These are phyloP conservation scores for Hemileccinum impolitum DNA, from an alignment of 768 basidiomycete species.

Conservation along the genomic window DNA sequence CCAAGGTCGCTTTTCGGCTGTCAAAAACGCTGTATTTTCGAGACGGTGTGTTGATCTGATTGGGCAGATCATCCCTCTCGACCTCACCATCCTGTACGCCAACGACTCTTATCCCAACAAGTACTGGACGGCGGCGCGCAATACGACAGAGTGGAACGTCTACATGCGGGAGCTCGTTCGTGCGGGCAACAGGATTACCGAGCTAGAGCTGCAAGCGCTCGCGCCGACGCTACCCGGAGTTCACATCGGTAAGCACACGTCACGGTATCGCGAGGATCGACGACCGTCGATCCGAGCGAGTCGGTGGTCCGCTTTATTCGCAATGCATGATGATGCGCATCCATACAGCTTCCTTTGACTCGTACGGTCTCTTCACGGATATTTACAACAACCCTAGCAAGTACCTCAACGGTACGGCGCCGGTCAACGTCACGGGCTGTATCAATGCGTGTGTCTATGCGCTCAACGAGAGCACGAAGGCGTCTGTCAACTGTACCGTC, in stretches of 20 bases:
- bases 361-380: constrained; percentile 56
- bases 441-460: constrained; percentile 46
- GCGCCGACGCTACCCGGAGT: constrained; percentile 47
- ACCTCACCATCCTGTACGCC: constrained; percentile 46
- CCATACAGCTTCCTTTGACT: constrained; percentile 55
- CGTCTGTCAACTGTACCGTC: constrained; percentile 32
- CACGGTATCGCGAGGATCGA: no score
- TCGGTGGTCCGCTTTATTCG: no score
- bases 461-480: constrained; percentile 21
- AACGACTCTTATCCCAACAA: constrained; percentile 43
- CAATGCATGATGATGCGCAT: no score
- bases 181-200: constrained; percentile 50
- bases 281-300: no score
- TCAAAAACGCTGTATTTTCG: not conserved
- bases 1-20: no score
- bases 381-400: constrained; percentile 47
- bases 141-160: constrained; percentile 56
- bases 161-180: constrained; percentile 51
- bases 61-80: constrained; percentile 54
- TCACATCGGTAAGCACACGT: constrained; percentile 56
- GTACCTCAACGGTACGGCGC: constrained; percentile 64
- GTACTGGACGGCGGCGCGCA: constrained; percentile 50
- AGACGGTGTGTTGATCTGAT: not conserved
- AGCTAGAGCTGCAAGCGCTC: constrained; percentile 48
- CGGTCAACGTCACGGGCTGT: constrained; percentile 54